Evolutionary conservation across 306 rosid species (phyloP), one percentile per base, ranked within the genome.

Genomic region (Begonia masoniana): DNA sequence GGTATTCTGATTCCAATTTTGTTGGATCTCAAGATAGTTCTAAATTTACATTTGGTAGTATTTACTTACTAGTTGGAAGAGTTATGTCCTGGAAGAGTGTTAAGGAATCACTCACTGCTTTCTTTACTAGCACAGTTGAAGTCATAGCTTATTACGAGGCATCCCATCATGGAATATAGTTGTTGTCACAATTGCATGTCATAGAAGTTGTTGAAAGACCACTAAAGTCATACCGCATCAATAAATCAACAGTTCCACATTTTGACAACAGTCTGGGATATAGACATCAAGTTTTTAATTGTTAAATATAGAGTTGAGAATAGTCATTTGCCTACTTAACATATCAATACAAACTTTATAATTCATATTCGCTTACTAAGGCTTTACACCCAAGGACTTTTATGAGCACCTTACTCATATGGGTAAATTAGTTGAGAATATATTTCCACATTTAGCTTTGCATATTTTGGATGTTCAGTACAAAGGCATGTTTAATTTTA

Each of bases 221-320:
- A 31, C 12, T 54, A 14, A 14, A 15, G 4, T 24, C 14, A 12
- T 13, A 11, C 10, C 26, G 1, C 12, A 17, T 12, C 11, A 12
- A 54, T 54, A 26, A 57, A 10, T 16, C 15, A 10, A 14, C 8
- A 11, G 50, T 42, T 0, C 9, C 16, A 10, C 42, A 41, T 43
- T 57, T 50, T 5, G 42, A 57, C 39, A 57, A 57, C 49, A 57
- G n/a, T n/a, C n/a, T n/a, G n/a, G 35, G 15, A 41, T 9, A 57
- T 43, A 15, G 51, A 43, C 39, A 43, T 43, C 35, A 57, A 57
- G 39, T 43, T 57, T 17, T 10, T 43, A 6, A 10, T 12, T 43
- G 39, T 57, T 43, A 43, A 45, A 4, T 43, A 26, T 6, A 54
- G 2, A 26, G 21, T 26, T 26, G 6, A 54, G 17, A 31, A 17